Base-by-base conservation (phyloP, 441 rosid species). In the Brassica hybrid region DNA sequence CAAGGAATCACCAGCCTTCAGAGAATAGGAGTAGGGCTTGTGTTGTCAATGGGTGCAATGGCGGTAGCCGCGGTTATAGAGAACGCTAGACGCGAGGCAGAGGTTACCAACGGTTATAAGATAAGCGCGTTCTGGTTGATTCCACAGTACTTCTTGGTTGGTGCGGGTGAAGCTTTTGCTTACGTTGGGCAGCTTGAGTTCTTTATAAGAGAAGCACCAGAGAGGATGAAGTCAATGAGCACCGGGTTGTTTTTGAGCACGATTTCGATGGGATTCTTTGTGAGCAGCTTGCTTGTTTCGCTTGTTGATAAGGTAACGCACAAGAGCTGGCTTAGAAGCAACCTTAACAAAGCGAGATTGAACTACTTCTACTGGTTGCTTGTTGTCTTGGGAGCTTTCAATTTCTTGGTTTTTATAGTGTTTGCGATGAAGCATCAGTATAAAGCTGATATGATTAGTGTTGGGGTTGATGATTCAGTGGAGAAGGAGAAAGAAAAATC, bases 181-280 rank as follows among this genome's bases (percentile, higher is more conserved):
- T 93, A 95, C 14, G 96, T 90, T 10, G 98, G 97, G 58, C 96
- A 95, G 13, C 98, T 95, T 27, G 97, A 95, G 86, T 95, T 93
- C 80, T 95, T 93, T 83, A 89, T 91, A 38, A 83, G 91, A 62
- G 97, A 95, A 80, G 94, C 97, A 41, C 98, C 98, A 0, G 94
- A 88, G 64, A 85, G 94, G 74, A 93, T 90, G 96, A 95, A 93
- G 76, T 88, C 97, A 2, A 93, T 89, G 94, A 95, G 99, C 87
- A 95, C 98, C 0, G 97, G 97, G 16, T 84, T 95, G n/a, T 93
- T 93, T 72, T 82, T 95, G 2, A 90, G 94, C 59, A 87, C 91
- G 52, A 84, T 93, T 14, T 90, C 97, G 2, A 84, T 91, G 96
- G 98, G 98, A 23, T 90, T 93, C 89, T 95, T 88, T 60, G 84